Percentiles rank a stretch among this genome's conserved stretches.
These are phyloP conservation scores for Turnera subulata DNA, from an alignment of 345 rosid species.

Conservation along the genomic window DNA sequence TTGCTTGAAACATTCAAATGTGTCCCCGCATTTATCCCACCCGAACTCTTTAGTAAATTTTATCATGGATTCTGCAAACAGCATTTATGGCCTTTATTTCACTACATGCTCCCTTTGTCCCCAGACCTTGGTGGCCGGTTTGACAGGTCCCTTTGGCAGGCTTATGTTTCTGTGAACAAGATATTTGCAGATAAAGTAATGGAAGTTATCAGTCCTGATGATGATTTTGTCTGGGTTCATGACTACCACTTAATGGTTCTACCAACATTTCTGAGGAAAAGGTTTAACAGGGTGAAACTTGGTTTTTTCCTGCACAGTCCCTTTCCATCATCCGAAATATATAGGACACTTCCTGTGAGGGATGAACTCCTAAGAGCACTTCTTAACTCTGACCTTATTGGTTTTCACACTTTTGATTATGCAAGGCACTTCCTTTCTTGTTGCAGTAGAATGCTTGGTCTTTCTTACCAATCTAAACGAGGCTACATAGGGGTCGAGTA, in stretches of 20 bases:
- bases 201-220: slow-evolving; percentile 94
- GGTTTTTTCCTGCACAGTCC: slow-evolving; percentile 96
- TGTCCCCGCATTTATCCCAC: slow-evolving; percentile 83
- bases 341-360: slow-evolving; percentile 81
- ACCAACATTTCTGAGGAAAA: slow-evolving; percentile 86
- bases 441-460: slow-evolving; percentile 93
- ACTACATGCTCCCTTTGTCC: slow-evolving; percentile 89
- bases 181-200: slow-evolving; percentile 90
- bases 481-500: slow-evolving; percentile 90
- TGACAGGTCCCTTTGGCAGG: slow-evolving; percentile 86
- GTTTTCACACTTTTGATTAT: slow-evolving; percentile 92
- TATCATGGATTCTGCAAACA: slow-evolving; percentile 97
- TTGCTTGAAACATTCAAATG: slow-evolving; percentile 87
- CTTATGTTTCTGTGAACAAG: slow-evolving; percentile 90
- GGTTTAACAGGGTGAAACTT: slow-evolving; percentile 83
- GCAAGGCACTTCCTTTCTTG: slow-evolving; percentile 95
- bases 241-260: slow-evolving; percentile 94
- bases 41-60: slow-evolving; percentile 66
- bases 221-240: slow-evolving; percentile 92
- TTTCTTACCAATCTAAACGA: slow-evolving; percentile 82
- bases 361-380: slow-evolving; percentile 82
- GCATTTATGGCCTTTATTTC: slow-evolving; percentile 91
- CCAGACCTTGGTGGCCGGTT: slow-evolving; percentile 91
- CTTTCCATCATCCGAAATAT: slow-evolving; percentile 91
- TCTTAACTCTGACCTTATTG: slow-evolving; percentile 76